Evolutionary conservation across 2,329 filamentous ascomycete species (phyloP).

Genomic region (Fusarium nurragi): DNA sequence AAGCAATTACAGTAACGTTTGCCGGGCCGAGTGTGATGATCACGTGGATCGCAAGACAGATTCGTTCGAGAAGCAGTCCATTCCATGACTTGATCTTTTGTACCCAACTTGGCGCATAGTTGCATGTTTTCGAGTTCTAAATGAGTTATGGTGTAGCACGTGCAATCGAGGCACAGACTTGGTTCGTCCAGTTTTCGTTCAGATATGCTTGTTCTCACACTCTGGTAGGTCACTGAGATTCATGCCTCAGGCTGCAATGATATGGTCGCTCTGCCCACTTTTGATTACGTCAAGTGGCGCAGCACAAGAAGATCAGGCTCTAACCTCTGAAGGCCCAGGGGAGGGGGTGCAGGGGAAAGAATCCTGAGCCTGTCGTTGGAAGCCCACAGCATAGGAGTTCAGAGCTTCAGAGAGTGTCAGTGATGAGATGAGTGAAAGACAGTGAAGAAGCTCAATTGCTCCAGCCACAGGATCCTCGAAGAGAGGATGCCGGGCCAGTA

Average conservation of each 20-base stretch:
- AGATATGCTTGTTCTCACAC: neutral
- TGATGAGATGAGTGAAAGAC: neutral
- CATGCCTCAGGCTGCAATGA: slow-evolving; percentile 18
- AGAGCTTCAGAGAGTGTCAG: too few relatives aligned
- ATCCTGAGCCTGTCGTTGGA: neutral
- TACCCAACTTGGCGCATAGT: too few relatives aligned
- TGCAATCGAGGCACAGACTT: neutral
- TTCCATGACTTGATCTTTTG: too few relatives aligned
- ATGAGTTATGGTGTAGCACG: slow-evolving; percentile 1
- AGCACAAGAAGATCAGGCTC: slow-evolving; percentile 19
- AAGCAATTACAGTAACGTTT: neutral
- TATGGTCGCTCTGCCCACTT: slow-evolving; percentile 8
- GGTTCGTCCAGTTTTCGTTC: slow-evolving; percentile 4
- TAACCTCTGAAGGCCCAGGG: slow-evolving; percentile 14
- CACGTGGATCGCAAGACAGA: neutral
- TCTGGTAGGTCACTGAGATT: neutral
- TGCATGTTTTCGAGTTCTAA: too few relatives aligned
- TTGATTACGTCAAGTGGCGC: slow-evolving; percentile 39
- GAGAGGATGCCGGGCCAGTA: too few relatives aligned
- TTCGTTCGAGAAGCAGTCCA: too few relatives aligned
- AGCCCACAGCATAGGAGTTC: too few relatives aligned
- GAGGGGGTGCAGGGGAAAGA: slow-evolving; percentile 6
- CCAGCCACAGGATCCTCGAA: slow-evolving; percentile 4
- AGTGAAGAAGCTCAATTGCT: neutral
- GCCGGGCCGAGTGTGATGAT: neutral